Base-by-base conservation (phyloP, 1,284 basidiomycete species). In the Apiotrichum gamsii region DNA sequence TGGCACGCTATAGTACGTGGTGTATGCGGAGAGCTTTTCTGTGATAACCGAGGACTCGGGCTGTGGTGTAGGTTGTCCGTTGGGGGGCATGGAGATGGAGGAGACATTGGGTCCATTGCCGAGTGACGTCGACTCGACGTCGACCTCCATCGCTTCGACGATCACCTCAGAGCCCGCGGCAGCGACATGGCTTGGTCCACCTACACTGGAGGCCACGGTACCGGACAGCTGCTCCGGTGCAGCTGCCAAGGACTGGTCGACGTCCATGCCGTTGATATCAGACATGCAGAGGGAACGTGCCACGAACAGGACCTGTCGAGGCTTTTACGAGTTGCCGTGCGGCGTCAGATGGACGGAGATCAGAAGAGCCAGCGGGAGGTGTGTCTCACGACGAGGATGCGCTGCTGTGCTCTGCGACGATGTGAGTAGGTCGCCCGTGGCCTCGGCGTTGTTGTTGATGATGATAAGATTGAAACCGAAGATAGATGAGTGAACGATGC, bases 221-320 rank as follows among this genome's bases (percentile, higher is more conserved):
- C n/a, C n/a, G n/a, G n/a, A n/a, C n/a, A n/a, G n/a, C n/a, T n/a
- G n/a, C n/a, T n/a, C n/a, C n/a, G n/a, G n/a, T n/a, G n/a, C n/a
- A n/a, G n/a, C n/a, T n/a, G n/a, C n/a, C n/a, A n/a, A n/a, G 11
- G 49, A 39, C n/a, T 47, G 24, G 35, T 60, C 58, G 2, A 58
- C 39, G 23, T 60, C 58, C 60, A 62, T 62, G 16, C 43, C 44
- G 34, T 49, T 50, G 6, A 48, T 15, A 18, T 55, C 52, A 8
- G 51, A 41, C 51, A 53, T 59, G 3, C 15, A 31, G 15, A 29
- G 14, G 24, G 30, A 31, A 23, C 14, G 40, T 10, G 8, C 8
- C 39, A 10, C 10, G 3, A 19, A 20, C 32, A 18, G 16, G 25
- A 28, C 25, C 25, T 6, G 25, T 28, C 25, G 25, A n/a, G n/a